phyloP scores from a whole-genome alignment of 306 rosid species.

The Lathyrus oleraceus region DNA sequence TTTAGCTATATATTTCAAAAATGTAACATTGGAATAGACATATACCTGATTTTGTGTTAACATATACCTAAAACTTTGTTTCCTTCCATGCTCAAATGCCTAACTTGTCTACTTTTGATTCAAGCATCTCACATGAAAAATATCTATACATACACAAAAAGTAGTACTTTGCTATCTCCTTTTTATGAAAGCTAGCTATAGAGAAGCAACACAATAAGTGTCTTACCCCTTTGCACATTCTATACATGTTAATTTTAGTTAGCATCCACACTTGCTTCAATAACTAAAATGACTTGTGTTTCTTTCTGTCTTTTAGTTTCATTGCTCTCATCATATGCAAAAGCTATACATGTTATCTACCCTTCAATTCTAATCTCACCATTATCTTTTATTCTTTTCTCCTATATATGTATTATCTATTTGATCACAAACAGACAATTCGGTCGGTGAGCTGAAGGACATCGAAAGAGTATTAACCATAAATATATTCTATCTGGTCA shows the following conservation, averaged over 20 bases:
- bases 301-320: slow-evolving; percentile 38
- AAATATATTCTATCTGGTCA: too few relatives aligned
- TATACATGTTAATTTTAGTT: slow-evolving; percentile 39
- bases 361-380: slow-evolving; percentile 26
- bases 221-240: slow-evolving; percentile 44
- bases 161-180: slow-evolving; percentile 33
- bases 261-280: slow-evolving; percentile 28
- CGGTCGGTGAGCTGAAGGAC: not conserved
- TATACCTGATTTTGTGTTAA: slow-evolving; percentile 53
- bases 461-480: not conserved
- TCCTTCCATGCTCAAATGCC: slow-evolving; percentile 62
- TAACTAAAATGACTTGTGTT: slow-evolving; percentile 32
- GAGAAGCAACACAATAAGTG: slow-evolving; percentile 34
- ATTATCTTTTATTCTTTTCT: slow-evolving; percentile 11
- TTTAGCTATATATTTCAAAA: slow-evolving; percentile 19
- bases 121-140: slow-evolving; percentile 62
- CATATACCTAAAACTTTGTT: slow-evolving; percentile 72
- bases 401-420: too few relatives aligned
- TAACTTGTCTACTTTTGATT: slow-evolving; percentile 54
- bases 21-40: slow-evolving; percentile 53
- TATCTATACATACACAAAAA: slow-evolving; percentile 39
- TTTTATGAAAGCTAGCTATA: slow-evolving; percentile 46
- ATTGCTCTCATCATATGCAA: slow-evolving; percentile 27
- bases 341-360: slow-evolving; percentile 18
- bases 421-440: not conserved